Evolutionary conservation across 306 rosid genomes (phyloP).

Genomic region (Acacia acuminata): DNA sequence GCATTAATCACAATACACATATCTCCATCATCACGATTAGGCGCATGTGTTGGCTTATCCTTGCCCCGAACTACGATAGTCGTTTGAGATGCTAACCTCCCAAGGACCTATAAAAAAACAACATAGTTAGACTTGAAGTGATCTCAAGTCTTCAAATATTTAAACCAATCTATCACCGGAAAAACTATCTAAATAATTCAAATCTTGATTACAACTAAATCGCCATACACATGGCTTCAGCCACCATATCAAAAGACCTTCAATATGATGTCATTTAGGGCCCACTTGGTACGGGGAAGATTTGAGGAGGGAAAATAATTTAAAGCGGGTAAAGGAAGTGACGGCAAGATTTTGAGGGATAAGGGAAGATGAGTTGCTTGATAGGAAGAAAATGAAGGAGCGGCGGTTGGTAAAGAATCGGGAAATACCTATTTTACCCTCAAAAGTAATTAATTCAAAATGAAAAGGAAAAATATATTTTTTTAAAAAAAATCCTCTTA

Average conservation of each 20-base stretch:
- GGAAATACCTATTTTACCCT: too few relatives aligned
- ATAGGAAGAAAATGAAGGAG: too few relatives aligned
- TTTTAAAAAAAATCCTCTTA: too few relatives aligned
- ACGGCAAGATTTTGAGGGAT: too few relatives aligned
- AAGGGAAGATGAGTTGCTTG: too few relatives aligned
- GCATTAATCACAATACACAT: conserved; percentile 96
- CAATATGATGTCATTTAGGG: background rate
- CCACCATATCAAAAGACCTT: conserved; percentile 9
- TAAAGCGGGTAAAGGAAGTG: too few relatives aligned
- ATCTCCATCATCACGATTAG: conserved; percentile 92
- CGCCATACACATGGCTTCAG: background rate
- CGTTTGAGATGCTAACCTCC: conserved; percentile 93
- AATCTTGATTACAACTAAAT: conserved; percentile 6
- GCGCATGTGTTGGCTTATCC: conserved; percentile 90
- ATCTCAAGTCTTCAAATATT: conserved; percentile 25
- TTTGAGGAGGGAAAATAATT: too few relatives aligned
- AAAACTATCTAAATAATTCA: background rate
- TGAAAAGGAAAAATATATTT: too few relatives aligned
- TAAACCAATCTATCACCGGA: background rate
- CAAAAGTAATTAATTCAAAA: too few relatives aligned
- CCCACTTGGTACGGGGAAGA: too few relatives aligned
- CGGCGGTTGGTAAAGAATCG: too few relatives aligned
- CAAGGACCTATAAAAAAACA: conserved; percentile 60
- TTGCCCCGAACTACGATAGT: conserved; percentile 91
- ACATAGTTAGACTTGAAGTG: conserved; percentile 6